A percentile compares a stretch with the other conserved stretches of the same genome.
These are phyloP conservation scores for Parastagonospora avenae DNA, from an alignment of 2,329 filamentous ascomycete genomes.

Conservation along the genomic window DNA sequence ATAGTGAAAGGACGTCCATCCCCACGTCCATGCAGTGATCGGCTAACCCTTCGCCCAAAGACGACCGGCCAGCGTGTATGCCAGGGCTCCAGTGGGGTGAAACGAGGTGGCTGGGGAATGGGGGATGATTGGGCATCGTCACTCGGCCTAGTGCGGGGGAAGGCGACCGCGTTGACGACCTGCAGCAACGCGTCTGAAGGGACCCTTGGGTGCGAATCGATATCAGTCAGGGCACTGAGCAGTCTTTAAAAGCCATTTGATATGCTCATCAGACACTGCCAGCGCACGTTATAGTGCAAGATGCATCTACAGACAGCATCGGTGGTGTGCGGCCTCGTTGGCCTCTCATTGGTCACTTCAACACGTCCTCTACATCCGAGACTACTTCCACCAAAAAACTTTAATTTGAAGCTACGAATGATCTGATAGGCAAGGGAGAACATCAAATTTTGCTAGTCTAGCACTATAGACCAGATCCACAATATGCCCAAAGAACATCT, in stretches of 20 bases:
- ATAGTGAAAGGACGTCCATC: constrained; percentile 12
- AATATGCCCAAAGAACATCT: not conserved
- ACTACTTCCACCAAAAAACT: no score
- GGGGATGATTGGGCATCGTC: constrained; percentile 28
- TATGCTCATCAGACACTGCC: no score
- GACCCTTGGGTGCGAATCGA: constrained; percentile 9
- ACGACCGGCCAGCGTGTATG: constrained; percentile 26
- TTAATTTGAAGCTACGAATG: no score
- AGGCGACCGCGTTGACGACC: constrained; percentile 4
- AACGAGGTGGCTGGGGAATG: constrained; percentile 37
- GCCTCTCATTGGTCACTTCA: constrained; percentile 11
- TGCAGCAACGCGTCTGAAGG: constrained; percentile 12
- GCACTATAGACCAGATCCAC: no score
- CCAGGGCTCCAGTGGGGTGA: constrained; percentile 34
- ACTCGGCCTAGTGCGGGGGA: constrained; percentile 21
- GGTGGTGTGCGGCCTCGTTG: constrained; percentile 6
- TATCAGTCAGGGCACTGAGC: not conserved
- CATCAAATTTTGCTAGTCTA: no score
- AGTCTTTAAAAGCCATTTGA: no score
- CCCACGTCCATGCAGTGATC: constrained; percentile 11
- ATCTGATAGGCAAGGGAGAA: no score
- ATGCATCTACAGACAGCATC: not conserved
- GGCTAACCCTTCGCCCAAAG: constrained; percentile 15
- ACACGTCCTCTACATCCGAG: not conserved
- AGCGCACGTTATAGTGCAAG: not conserved